Evolutionary conservation across 225 moss, liverwort and hornwort genomes (phyloP).

Genomic region (Neckera pumila): DNA sequence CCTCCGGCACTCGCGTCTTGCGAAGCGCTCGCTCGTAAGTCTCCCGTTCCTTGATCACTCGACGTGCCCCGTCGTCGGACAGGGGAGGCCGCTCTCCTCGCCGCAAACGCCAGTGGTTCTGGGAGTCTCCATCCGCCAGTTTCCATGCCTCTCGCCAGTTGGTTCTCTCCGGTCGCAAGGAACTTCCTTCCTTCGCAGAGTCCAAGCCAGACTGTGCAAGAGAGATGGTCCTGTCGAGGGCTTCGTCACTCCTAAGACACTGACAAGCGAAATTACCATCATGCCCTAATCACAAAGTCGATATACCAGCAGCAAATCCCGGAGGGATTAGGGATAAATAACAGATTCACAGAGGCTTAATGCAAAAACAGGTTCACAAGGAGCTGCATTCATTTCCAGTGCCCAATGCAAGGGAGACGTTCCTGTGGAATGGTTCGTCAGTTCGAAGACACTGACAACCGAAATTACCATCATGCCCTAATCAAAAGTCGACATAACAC

Average conservation of each 20-base stretch:
- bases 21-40: conserved; percentile 67
- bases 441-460: neutral
- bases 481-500: neutral
- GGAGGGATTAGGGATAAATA: neutral
- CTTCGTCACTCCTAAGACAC: conserved; percentile 8
- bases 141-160: conserved; percentile 67
- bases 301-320: neutral
- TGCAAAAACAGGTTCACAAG: neutral
- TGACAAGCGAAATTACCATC: conserved; percentile 5
- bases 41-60: conserved; percentile 74
- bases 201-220: conserved; percentile 6
- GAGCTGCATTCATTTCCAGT: neutral
- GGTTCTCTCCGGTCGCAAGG: conserved; percentile 19
- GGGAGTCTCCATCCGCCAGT: conserved; percentile 26
- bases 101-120: conserved; percentile 46
- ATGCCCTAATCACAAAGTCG: neutral
- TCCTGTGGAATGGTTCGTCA: neutral
- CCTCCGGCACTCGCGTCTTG: conserved; percentile 36
- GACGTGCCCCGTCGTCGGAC: conserved; percentile 83
- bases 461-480: neutral
- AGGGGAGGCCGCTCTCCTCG: conserved; percentile 77
- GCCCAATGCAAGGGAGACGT: neutral
- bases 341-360: neutral
- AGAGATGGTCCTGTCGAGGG: neutral
- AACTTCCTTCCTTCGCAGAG: conserved; percentile 48